phyloP scores from a whole-genome alignment of 495 filamentous ascomycete species.

The Neurospora pannonica region DNA sequence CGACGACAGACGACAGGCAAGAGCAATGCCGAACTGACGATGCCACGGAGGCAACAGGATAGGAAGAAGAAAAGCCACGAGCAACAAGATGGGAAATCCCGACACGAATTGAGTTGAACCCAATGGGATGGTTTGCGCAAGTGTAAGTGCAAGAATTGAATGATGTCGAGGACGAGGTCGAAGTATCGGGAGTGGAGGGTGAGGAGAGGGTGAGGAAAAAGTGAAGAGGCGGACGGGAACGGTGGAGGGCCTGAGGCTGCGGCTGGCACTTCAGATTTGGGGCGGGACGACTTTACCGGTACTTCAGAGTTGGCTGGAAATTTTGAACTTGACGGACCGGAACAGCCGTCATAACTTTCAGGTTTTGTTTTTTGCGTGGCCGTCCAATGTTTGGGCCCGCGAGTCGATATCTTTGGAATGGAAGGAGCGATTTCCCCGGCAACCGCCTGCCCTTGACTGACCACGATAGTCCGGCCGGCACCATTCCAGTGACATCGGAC shows the following conservation, averaged over 20 bases:
- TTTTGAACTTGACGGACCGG: neutral
- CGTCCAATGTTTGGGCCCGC: neutral
- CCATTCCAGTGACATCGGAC: neutral
- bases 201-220: neutral
- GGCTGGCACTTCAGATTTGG: neutral
- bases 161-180: neutral
- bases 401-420: neutral
- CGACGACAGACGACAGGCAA: neutral
- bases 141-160: neutral
- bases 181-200: neutral
- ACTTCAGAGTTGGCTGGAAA: neutral
- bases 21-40: neutral
- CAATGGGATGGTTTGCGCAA: neutral
- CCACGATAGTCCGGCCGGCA: neutral
- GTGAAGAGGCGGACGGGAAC: neutral
- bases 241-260: constrained; percentile 1
- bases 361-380: neutral
- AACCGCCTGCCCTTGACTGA: neutral
- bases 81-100: neutral
- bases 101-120: neutral
- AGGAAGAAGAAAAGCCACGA: neutral
- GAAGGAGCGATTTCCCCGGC: neutral
- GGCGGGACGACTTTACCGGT: neutral
- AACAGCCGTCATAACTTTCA: neutral
- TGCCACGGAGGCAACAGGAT: neutral